phyloP scores from a whole-genome alignment of 2,329 filamentous ascomycete species.

The Mycogone perniciosa region DNA sequence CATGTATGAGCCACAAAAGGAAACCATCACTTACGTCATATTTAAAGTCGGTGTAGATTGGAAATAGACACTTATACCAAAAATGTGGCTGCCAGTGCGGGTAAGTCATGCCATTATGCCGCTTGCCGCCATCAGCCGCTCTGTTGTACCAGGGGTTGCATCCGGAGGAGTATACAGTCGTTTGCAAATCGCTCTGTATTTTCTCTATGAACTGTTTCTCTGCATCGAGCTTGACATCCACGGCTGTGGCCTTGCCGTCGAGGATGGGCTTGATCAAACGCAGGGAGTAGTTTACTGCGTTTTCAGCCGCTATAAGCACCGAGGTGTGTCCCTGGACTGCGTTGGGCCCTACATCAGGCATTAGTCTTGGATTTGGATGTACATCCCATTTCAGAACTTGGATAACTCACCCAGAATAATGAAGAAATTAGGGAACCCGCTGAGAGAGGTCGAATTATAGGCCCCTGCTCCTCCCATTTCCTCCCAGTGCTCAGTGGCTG shows the following conservation, averaged over 20 bases:
- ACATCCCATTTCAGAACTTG: no score
- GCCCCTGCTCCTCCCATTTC: conserved; percentile 54
- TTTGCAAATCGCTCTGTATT: conserved; percentile 27
- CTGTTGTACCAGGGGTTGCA: conserved; percentile 34
- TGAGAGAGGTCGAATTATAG: conserved; percentile 52
- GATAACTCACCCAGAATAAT: conserved; percentile 43
- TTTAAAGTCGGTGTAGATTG: conserved; percentile 26
- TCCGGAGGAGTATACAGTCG: conserved; percentile 30
- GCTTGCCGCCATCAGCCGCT: conserved; percentile 17
- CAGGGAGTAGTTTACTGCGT: conserved; percentile 53
- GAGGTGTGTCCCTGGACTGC: conserved; percentile 55
- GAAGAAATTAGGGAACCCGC: conserved; percentile 61
- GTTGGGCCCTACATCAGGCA: conserved; percentile 44
- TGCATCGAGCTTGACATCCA: conserved; percentile 29
- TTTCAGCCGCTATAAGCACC: conserved; percentile 54
- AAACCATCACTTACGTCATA: conserved; percentile 24
- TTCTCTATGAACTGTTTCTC: conserved; percentile 27
- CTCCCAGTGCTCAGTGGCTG: conserved; percentile 50
- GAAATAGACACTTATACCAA: conserved; percentile 33
- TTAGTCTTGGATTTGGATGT: no score
- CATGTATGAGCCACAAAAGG: neutral
- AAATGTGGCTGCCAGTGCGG: conserved; percentile 30
- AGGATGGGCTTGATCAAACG: conserved; percentile 49
- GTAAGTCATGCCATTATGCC: conserved; percentile 31
- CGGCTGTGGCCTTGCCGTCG: conserved; percentile 24